These are phyloP conservation scores for Naegleria fowleri DNA, from an alignment of 208 protist genomes.

Conservation along the genomic window DNA sequence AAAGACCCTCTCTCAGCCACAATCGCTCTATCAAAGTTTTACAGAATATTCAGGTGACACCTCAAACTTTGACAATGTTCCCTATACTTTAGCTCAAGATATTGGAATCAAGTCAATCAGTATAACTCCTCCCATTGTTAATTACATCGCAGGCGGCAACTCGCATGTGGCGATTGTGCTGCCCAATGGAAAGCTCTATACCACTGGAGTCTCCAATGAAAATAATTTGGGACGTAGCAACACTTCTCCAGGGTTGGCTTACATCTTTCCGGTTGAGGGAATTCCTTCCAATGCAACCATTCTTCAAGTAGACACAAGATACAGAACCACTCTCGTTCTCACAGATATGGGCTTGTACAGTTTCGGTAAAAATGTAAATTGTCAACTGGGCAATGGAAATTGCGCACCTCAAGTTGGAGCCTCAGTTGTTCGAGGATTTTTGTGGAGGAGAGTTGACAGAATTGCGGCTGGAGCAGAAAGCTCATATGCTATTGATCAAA, in stretches of 20 bases:
- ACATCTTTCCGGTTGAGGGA: background rate
- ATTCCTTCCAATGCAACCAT: background rate
- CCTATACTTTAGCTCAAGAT: no score
- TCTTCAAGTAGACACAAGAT: background rate
- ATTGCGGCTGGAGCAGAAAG: constrained; percentile 32
- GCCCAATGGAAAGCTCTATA: background rate
- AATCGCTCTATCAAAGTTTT: no score
- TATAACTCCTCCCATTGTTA: background rate
- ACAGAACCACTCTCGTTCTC: background rate
- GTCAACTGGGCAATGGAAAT: constrained; percentile 31
- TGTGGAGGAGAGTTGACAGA: background rate
- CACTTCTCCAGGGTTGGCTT: background rate
- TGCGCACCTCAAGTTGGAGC: constrained; percentile 6
- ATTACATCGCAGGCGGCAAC: background rate
- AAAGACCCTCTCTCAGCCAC: no score
- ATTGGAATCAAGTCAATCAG: no score
- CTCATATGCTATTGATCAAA: background rate
- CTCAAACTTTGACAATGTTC: no score
- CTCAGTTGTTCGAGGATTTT: background rate
- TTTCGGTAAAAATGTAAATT: constrained; percentile 32
- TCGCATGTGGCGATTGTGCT: background rate
- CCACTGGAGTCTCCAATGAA: background rate
- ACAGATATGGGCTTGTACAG: constrained; percentile 29
- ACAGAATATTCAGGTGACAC: no score
- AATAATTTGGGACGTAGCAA: background rate